Evolutionary conservation across 2,329 filamentous ascomycete genomes (phyloP).

Genomic region (Cadophora gregata): DNA sequence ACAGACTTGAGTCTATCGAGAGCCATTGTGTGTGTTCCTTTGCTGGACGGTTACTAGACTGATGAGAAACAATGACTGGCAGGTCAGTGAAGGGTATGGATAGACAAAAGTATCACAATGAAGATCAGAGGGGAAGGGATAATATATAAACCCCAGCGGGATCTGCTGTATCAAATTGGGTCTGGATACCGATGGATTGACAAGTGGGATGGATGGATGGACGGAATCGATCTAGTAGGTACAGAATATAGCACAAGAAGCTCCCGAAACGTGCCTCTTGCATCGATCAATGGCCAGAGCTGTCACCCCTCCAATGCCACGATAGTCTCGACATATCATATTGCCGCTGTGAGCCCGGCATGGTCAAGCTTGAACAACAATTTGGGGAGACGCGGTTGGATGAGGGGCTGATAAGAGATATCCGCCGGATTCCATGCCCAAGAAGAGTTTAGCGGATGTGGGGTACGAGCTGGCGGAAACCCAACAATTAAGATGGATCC

Average conservation of each 20-base stretch:
- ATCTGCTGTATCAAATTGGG: constrained; percentile 42
- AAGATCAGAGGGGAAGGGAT: constrained; percentile 25
- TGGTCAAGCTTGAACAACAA: constrained; percentile 26
- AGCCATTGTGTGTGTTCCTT: constrained; percentile 53
- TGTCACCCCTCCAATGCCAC: constrained; percentile 28
- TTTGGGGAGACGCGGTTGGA: constrained; percentile 32
- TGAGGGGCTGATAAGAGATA: constrained; percentile 31
- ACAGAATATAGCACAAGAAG: constrained; percentile 21
- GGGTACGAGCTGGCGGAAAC: constrained; percentile 23
- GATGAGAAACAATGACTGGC: constrained; percentile 2
- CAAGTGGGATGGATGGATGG: constrained; percentile 31
- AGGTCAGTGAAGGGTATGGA: neutral
- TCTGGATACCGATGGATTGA: constrained; percentile 29
- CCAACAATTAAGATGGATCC: constrained; percentile 9
- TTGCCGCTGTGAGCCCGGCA: constrained; percentile 19
- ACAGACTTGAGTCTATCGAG: constrained; percentile 69
- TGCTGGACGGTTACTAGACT: constrained; percentile 4
- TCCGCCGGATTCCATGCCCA: constrained; percentile 31
- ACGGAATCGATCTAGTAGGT: constrained; percentile 23
- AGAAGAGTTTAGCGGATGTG: constrained; percentile 31
- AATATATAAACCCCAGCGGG: constrained; percentile 34
- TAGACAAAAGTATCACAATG: constrained; percentile 3
- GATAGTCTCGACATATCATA: constrained; percentile 28
- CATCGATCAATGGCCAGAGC: constrained; percentile 20
- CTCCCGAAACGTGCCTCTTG: constrained; percentile 19